These are phyloP conservation scores for Haemoproteus tartakovskyi DNA, from an alignment of 169 alveolate genomes.

Conservation along the genomic window DNA sequence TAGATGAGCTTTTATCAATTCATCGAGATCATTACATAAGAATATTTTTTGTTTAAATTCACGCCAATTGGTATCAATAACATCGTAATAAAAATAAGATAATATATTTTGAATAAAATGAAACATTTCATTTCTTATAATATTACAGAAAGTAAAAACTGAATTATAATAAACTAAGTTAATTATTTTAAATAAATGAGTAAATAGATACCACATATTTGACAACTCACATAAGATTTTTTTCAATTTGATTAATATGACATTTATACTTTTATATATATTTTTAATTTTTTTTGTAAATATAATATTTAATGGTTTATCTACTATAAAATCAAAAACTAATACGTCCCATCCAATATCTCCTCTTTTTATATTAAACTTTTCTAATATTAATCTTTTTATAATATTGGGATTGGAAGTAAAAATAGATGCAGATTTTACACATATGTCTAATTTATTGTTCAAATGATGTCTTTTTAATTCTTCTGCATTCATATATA, in stretches of 20 bases:
- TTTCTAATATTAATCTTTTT: conserved; percentile 17
- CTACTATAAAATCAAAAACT: conserved; percentile 21
- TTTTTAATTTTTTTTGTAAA: conserved; percentile 36
- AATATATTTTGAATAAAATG: conserved; percentile 44
- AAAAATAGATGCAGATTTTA: conserved; percentile 45
- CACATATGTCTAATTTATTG: conserved; percentile 31
- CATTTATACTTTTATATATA: conserved; percentile 37
- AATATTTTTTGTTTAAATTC: conserved; percentile 20
- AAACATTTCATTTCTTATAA: conserved; percentile 58
- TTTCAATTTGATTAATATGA: conserved; percentile 28
- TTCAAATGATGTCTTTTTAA: conserved; percentile 36
- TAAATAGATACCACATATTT: conserved; percentile 57
- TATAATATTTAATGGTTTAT: conserved; percentile 40
- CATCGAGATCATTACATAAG: conserved; percentile 19
- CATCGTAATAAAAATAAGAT: conserved; percentile 50
- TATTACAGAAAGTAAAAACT: conserved; percentile 27
- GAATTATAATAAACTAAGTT: conserved; percentile 34
- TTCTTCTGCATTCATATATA: conserved; percentile 63
- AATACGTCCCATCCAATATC: conserved; percentile 61
- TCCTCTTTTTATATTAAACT: conserved; percentile 30
- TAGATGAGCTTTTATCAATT: conserved; percentile 29
- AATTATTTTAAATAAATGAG: conserved; percentile 49
- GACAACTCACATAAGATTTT: conserved; percentile 38
- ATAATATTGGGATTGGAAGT: conserved; percentile 13
- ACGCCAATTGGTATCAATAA: conserved; percentile 43